phyloP scores from a whole-genome alignment of 192 early-diverging fungal species.

The Coemansia javaensis region DNA sequence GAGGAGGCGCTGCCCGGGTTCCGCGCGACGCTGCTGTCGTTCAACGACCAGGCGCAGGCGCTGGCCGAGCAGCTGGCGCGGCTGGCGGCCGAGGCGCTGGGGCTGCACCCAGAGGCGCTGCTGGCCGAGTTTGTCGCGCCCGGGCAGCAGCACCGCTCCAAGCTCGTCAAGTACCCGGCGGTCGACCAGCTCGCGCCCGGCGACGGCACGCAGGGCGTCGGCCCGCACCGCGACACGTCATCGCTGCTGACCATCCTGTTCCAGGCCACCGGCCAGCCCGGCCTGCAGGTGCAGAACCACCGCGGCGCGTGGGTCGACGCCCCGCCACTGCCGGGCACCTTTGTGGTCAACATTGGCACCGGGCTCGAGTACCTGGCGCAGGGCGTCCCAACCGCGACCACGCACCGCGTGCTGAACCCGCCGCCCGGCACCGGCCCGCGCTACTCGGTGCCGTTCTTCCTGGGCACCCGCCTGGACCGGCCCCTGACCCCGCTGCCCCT shows the following conservation, averaged over 20 bases:
- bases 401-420: slow-evolving; percentile 57
- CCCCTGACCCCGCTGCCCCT: slow-evolving; percentile 36
- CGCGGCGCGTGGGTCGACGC: slow-evolving; percentile 61
- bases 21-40: slow-evolving; percentile 29
- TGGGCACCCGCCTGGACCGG: slow-evolving; percentile 41
- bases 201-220: slow-evolving; percentile 42
- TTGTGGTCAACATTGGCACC: slow-evolving; percentile 67
- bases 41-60: slow-evolving; percentile 32
- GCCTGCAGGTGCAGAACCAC: slow-evolving; percentile 61
- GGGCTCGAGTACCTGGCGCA: slow-evolving; percentile 54
- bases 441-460: slow-evolving; percentile 58
- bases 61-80: slow-evolving; percentile 48
- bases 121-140: slow-evolving; percentile 8
- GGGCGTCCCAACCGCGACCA: slow-evolving; percentile 52
- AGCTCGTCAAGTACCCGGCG: slow-evolving; percentile 31
- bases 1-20: slow-evolving; percentile 39
- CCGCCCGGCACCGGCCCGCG: slow-evolving; percentile 42
- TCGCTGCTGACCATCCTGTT: slow-evolving; percentile 52
- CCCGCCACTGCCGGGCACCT: slow-evolving; percentile 51
- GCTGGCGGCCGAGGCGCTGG: slow-evolving; percentile 51
- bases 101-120: slow-evolving; percentile 32
- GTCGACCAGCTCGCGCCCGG: slow-evolving; percentile 11
- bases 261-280: slow-evolving; percentile 55
- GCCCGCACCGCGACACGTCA: slow-evolving; percentile 48
- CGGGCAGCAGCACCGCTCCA: slow-evolving; percentile 11